These are phyloP conservation scores for Ascochyta pisi DNA, from an alignment of 2,329 filamentous ascomycete species.

Conservation along the genomic window DNA sequence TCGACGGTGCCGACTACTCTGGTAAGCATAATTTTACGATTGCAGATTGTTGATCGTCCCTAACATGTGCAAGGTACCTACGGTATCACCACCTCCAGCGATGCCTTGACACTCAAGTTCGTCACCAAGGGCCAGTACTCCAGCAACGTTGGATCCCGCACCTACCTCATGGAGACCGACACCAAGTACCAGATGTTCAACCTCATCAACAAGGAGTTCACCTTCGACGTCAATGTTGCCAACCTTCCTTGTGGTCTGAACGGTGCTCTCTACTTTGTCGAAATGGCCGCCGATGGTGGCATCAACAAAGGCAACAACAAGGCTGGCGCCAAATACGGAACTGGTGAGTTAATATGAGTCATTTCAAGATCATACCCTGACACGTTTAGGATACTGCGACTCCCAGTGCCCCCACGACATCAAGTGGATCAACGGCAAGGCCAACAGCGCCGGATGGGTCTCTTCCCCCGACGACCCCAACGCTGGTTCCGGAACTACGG, in stretches of 20 bases:
- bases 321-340: slow-evolving; percentile 64
- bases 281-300: slow-evolving; percentile 63
- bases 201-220: slow-evolving; percentile 51
- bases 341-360: slow-evolving; percentile 52
- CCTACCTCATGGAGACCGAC: slow-evolving; percentile 52
- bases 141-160: slow-evolving; percentile 52
- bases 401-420: slow-evolving; percentile 55
- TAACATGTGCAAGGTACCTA: slow-evolving; percentile 42
- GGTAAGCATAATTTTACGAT: slow-evolving; percentile 19
- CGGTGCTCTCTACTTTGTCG: slow-evolving; percentile 60
- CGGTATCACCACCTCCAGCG: slow-evolving; percentile 60
- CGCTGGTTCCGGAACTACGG: slow-evolving; percentile 60
- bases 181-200: slow-evolving; percentile 53
- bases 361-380: slow-evolving; percentile 14
- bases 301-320: slow-evolving; percentile 58
- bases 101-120: slow-evolving; percentile 63
- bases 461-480: slow-evolving; percentile 62
- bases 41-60: not conserved
- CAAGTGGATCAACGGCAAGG: slow-evolving; percentile 61
- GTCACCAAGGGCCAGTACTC: slow-evolving; percentile 60
- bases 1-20: slow-evolving; percentile 54
- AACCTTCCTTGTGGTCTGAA: slow-evolving; percentile 73
- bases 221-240: slow-evolving; percentile 59
- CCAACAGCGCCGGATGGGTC: slow-evolving; percentile 63
- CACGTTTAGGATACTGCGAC: slow-evolving; percentile 44